phyloP scores from a whole-genome alignment of 164 flowering plant genomes.

The Santalum album region DNA sequence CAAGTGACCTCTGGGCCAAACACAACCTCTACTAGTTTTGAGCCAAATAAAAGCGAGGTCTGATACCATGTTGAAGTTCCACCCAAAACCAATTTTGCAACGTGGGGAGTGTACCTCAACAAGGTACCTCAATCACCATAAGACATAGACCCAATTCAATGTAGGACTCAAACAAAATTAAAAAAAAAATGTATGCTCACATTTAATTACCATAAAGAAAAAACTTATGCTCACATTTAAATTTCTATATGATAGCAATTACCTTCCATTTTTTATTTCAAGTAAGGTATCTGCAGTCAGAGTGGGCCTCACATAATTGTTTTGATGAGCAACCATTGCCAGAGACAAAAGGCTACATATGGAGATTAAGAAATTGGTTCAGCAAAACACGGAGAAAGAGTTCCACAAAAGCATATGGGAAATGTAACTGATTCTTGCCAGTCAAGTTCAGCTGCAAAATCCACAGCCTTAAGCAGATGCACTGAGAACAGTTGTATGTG shows the following conservation, averaged over 20 bases:
- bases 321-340: constrained; percentile 82
- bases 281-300: constrained; percentile 57
- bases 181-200: too few relatives aligned
- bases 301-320: constrained; percentile 82
- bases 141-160: too few relatives aligned
- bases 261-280: constrained; percentile 88
- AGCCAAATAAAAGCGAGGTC: too few relatives aligned
- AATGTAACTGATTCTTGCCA: constrained; percentile 35
- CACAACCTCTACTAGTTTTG: too few relatives aligned
- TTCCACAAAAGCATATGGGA: background rate
- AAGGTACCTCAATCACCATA: too few relatives aligned
- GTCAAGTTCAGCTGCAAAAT: constrained; percentile 87
- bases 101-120: too few relatives aligned
- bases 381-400: background rate
- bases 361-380: too few relatives aligned
- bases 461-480: constrained; percentile 62
- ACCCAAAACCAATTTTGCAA: too few relatives aligned
- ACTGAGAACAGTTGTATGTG: constrained; percentile 53
- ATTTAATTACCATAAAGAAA: too few relatives aligned
- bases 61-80: too few relatives aligned
- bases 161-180: too few relatives aligned
- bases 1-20: too few relatives aligned
- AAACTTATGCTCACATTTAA: background rate
- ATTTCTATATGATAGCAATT: constrained; percentile 2
- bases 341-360: constrained; percentile 59